phyloP scores from a whole-genome alignment of 2,329 filamentous ascomycete species.

The Alternaria triticimaculans region DNA sequence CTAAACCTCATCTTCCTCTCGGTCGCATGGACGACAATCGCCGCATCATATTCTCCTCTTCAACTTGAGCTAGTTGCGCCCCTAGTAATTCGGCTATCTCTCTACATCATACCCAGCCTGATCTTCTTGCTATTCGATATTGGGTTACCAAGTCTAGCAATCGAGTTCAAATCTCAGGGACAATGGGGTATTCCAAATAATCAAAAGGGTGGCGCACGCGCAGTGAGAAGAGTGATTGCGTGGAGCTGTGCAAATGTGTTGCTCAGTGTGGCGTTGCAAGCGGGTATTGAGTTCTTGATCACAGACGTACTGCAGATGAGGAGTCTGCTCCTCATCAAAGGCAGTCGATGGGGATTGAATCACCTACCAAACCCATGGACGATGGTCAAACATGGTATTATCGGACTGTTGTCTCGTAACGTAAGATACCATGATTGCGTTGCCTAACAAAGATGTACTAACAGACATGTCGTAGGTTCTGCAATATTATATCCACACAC shows the following conservation, averaged over 20 bases:
- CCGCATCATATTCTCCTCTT: slow-evolving; percentile 76
- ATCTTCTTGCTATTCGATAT: slow-evolving; percentile 77
- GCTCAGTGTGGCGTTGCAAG: slow-evolving; percentile 62
- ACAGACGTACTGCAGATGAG: slow-evolving; percentile 60
- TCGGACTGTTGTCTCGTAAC: slow-evolving; percentile 64
- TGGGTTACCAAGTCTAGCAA: slow-evolving; percentile 70
- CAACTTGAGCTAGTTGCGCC: slow-evolving; percentile 77
- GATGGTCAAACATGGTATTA: slow-evolving; percentile 61
- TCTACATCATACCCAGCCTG: slow-evolving; percentile 76
- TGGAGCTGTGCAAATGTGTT: slow-evolving; percentile 64
- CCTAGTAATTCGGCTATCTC: slow-evolving; percentile 68
- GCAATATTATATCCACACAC: slow-evolving; percentile 77
- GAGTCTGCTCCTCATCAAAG: slow-evolving; percentile 65
- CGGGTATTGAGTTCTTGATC: slow-evolving; percentile 60
- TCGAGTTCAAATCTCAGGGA: slow-evolving; percentile 72
- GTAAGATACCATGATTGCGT: slow-evolving; percentile 45
- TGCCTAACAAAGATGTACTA: slow-evolving; percentile 15
- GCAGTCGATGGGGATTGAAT: slow-evolving; percentile 65
- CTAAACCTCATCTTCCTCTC: slow-evolving; percentile 90
- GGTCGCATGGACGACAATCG: slow-evolving; percentile 85
- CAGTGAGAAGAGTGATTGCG: slow-evolving; percentile 58
- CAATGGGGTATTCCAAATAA: slow-evolving; percentile 55
- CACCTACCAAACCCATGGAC: slow-evolving; percentile 69
- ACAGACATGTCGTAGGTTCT: slow-evolving; percentile 55
- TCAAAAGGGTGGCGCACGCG: slow-evolving; percentile 49